Evolutionary conservation across 164 flowering plant species (phyloP).

Genomic region (Nymphaea thermarum): DNA sequence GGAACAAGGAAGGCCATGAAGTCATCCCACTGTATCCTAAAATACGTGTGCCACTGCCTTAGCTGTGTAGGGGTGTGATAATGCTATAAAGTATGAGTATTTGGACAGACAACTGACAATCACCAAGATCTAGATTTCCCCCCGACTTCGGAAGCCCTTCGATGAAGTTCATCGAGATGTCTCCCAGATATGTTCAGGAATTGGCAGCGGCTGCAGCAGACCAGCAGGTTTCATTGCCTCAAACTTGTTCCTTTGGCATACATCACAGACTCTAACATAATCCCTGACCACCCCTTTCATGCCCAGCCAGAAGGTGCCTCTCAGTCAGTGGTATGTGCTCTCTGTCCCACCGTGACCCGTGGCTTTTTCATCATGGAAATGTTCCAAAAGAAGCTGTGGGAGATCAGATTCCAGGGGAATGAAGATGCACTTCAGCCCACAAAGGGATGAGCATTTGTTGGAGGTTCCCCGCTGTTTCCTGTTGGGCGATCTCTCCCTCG

Average conservation of each 20-base stretch:
- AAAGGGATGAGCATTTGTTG: too few species aligned
- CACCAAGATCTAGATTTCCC: background rate
- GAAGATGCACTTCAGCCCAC: too few species aligned
- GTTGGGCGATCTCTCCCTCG: too few species aligned
- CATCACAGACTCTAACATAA: background rate
- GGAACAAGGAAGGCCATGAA: conserved; percentile 3
- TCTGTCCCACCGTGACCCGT: too few species aligned
- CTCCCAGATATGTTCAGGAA: background rate
- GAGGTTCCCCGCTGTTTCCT: too few species aligned
- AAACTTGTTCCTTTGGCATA: background rate
- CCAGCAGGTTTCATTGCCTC: background rate
- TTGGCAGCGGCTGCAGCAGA: conserved; percentile 1
- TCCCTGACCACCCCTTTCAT: background rate
- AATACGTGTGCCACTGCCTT: background rate
- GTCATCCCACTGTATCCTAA: too few species aligned
- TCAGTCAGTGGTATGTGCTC: too few species aligned
- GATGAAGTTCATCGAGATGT: conserved; percentile 1
- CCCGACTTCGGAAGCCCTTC: conserved; percentile 3
- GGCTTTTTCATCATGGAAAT: too few species aligned
- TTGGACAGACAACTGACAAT: conserved; percentile 1
- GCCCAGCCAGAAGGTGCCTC: background rate
- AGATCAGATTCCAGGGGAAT: too few species aligned
- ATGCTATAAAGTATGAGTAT: background rate
- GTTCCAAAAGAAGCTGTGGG: too few species aligned
- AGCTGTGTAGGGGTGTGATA: background rate